phyloP scores from a whole-genome alignment of 2,329 filamentous ascomycete genomes.

The Fusarium irregulare region DNA sequence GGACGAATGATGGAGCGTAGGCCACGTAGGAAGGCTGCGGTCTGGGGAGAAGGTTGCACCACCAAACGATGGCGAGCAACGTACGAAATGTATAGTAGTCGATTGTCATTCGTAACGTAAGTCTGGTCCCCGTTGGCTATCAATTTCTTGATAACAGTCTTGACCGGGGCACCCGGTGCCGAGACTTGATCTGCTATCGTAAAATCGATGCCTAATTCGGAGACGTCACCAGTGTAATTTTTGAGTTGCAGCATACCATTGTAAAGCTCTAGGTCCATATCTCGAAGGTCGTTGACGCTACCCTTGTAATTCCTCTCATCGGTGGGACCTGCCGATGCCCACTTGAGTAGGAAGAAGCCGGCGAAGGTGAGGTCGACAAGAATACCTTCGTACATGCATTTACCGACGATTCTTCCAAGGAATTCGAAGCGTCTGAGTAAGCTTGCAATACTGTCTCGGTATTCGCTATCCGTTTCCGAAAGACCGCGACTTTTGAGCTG shows the following conservation, averaged over 20 bases:
- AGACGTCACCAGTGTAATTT: slow-evolving; percentile 83
- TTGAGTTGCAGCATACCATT: slow-evolving; percentile 86
- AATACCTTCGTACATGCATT: slow-evolving; percentile 97
- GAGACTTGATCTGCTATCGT: slow-evolving; percentile 81
- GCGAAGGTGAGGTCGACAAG: slow-evolving; percentile 93
- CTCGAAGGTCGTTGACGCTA: slow-evolving; percentile 93
- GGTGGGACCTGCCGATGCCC: slow-evolving; percentile 77
- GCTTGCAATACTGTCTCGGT: slow-evolving; percentile 66
- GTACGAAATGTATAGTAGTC: slow-evolving; percentile 92
- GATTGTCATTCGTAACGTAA: slow-evolving; percentile 89
- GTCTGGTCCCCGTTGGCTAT: slow-evolving; percentile 80
- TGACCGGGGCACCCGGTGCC: slow-evolving; percentile 58
- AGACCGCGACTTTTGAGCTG: slow-evolving; percentile 64
- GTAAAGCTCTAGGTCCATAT: slow-evolving; percentile 91
- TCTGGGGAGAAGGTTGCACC: slow-evolving; percentile 82
- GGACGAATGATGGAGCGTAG: slow-evolving; percentile 90
- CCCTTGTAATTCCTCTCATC: slow-evolving; percentile 82
- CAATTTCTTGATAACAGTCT: slow-evolving; percentile 79
- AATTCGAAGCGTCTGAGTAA: slow-evolving; percentile 87
- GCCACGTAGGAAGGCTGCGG: slow-evolving; percentile 86
- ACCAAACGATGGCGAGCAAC: slow-evolving; percentile 89
- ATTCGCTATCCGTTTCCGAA: slow-evolving; percentile 65
- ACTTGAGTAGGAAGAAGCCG: slow-evolving; percentile 95
- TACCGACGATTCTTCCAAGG: slow-evolving; percentile 90
- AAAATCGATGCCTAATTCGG: slow-evolving; percentile 81